Percentiles rank a stretch among this genome's conserved stretches.
phyloP scores from a whole-genome alignment of 2,329 filamentous ascomycete genomes.

The Neophaeococcomyces mojaviensis region DNA sequence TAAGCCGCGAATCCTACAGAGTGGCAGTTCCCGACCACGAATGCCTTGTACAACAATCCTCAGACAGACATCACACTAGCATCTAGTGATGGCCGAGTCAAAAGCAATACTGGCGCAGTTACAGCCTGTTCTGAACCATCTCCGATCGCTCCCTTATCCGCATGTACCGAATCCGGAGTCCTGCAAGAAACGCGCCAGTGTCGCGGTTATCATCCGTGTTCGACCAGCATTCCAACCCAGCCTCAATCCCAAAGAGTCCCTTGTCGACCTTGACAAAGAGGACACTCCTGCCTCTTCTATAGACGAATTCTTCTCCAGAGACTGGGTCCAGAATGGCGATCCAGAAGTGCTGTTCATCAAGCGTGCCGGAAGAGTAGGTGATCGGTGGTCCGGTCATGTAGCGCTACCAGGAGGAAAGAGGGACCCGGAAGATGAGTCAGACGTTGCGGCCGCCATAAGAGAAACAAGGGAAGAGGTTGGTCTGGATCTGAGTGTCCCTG shows the following conservation, averaged over 20 bases:
- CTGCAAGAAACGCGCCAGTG: constrained; percentile 55
- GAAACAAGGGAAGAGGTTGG: constrained; percentile 63
- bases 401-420: constrained; percentile 61
- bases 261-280: constrained; percentile 14
- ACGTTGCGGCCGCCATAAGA: constrained; percentile 54
- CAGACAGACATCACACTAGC: too few species aligned
- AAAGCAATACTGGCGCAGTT: constrained; percentile 17
- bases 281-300: constrained; percentile 28
- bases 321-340: constrained; percentile 59
- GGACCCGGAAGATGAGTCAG: constrained; percentile 57
- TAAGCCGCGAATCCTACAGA: too few species aligned
- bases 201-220: constrained; percentile 57
- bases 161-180: constrained; percentile 39
- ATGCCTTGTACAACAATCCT: too few species aligned
- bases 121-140: constrained; percentile 14
- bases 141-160: constrained; percentile 31
- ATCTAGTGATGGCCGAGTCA: constrained; percentile 19
- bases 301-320: constrained; percentile 53
- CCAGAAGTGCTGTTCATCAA: constrained; percentile 67
- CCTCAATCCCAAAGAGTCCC: constrained; percentile 31
- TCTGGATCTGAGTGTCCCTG: constrained; percentile 46
- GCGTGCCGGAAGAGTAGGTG: constrained; percentile 55
- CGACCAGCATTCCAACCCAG: constrained; percentile 51
- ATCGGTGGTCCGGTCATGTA: constrained; percentile 63
- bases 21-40: too few species aligned